Evolutionary conservation across 345 rosid genomes (phyloP).

Genomic region (Pseudoturritis turrita): DNA sequence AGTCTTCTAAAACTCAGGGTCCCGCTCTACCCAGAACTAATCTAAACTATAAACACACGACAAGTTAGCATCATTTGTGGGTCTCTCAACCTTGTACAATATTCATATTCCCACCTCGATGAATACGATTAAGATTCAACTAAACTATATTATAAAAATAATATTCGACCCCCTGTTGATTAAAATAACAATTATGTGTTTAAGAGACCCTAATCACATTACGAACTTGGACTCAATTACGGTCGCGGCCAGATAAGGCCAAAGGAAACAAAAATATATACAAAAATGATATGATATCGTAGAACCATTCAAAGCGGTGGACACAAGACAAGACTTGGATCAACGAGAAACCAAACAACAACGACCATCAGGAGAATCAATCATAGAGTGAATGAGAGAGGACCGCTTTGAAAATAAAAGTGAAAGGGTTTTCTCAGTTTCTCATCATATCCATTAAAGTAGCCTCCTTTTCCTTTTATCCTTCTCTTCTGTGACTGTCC

Average conservation of each 20-base stretch:
- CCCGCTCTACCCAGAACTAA: too few relatives aligned
- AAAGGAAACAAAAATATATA: neutral
- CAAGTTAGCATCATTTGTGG: neutral
- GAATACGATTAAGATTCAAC: slow-evolving; percentile 12
- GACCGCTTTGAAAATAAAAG: neutral
- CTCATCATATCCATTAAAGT: slow-evolving; percentile 13
- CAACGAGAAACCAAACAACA: slow-evolving; percentile 11
- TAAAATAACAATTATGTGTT: neutral
- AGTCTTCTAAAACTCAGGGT: too few relatives aligned
- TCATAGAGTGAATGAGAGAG: slow-evolving; percentile 2
- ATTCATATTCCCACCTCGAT: neutral
- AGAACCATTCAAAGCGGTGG: slow-evolving; percentile 30
- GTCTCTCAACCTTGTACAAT: neutral
- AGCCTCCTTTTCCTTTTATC: neutral
- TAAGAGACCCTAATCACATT: slow-evolving; percentile 16
- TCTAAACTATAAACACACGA: neutral
- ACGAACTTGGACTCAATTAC: slow-evolving; percentile 27
- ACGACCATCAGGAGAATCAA: slow-evolving; percentile 22
- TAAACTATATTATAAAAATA: neutral
- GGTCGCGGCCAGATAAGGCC: slow-evolving; percentile 17
- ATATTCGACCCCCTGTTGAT: neutral
- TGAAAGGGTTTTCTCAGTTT: neutral
- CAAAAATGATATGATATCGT: neutral
- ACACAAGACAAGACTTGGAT: slow-evolving; percentile 17
- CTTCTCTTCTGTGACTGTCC: slow-evolving; percentile 2